Base-by-base conservation (phyloP, 2,329 filamentous ascomycete species). In the Scopulariopsis brevicaulis region DNA sequence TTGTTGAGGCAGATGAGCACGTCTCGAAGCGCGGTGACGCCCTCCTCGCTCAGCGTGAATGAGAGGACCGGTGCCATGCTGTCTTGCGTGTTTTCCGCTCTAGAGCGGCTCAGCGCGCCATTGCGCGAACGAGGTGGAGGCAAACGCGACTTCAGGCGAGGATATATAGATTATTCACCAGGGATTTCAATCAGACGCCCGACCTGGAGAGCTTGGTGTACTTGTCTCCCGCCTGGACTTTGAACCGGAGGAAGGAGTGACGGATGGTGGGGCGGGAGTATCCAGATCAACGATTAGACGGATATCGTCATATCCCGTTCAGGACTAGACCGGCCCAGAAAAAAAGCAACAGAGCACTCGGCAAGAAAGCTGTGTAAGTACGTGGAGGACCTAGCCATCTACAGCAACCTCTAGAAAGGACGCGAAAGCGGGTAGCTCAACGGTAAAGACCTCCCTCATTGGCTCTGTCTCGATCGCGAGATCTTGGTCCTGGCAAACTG, bases 11-110 rank as follows among this genome's bases (percentile, higher is more conserved):
- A 93, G 24, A 83, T 76, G 59, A 93, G 79, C 25, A 84, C 80
- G 69, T 92, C 89, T 64, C 90, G 86, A 52, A 93, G 75, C 54
- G 81, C 82, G 7, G 78, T 77, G 51, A 90, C 83, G 35, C 85
- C 85, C 63, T 91, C 87, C 59, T 89, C 87, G 64, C 79, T 87
- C 57, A 93, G 74, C 0, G 86, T 87, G 67, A 92, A 91, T 60
- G 78, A 85, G 59, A 92, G 71, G n/a, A 86, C 72, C 6, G 81
- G 74, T 83, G 86, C 84, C 51, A 12, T 58, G 18, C n/a, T 37
- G 11, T 20, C 15, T n/a, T 2, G 25, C 51, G 51, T 18, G 32
- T n/a, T 24, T 53, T 22, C 46, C 40, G 18, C 40, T 18, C 18
- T 5, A 40, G 37, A 40, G 14, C 4, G 43, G 22, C n/a, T 50